Evolutionary conservation across 495 filamentous ascomycete genomes (phyloP).

Genomic region (Parmelia sp.): DNA sequence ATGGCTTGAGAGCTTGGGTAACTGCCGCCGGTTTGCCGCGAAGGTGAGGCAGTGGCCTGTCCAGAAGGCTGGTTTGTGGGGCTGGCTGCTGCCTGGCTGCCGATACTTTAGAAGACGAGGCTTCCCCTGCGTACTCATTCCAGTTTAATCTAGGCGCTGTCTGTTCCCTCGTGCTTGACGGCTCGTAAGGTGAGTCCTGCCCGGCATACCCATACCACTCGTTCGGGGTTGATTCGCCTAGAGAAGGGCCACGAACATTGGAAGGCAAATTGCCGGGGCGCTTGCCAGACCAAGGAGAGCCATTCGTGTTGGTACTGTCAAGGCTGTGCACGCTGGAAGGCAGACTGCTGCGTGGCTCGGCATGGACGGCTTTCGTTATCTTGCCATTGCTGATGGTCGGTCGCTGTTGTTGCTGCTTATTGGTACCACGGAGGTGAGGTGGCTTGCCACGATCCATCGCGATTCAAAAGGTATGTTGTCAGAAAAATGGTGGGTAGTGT

Average conservation of each 20-base stretch:
- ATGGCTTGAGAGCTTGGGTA: neutral
- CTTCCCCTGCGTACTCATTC: neutral
- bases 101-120: neutral
- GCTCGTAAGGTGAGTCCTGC: neutral
- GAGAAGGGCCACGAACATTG: neutral
- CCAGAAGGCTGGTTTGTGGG: neutral
- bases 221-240: neutral
- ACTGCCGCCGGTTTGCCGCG: neutral
- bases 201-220: neutral
- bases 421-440: neutral
- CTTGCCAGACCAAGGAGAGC: neutral
- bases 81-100: neutral
- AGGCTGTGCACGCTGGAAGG: conserved; percentile 2
- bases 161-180: neutral
- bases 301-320: neutral
- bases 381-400: neutral
- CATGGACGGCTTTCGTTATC: neutral
- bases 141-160: neutral
- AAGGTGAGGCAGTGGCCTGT: neutral
- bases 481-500: neutral
- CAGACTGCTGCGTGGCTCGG: neutral
- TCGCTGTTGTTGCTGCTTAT: conserved; percentile 1
- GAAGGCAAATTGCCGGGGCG: neutral
- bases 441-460: neutral
- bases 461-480: neutral